Conservation (phyloP, 1,139 yeast genomes). For the Lodderomyces pseudojiufengensis region DNA sequence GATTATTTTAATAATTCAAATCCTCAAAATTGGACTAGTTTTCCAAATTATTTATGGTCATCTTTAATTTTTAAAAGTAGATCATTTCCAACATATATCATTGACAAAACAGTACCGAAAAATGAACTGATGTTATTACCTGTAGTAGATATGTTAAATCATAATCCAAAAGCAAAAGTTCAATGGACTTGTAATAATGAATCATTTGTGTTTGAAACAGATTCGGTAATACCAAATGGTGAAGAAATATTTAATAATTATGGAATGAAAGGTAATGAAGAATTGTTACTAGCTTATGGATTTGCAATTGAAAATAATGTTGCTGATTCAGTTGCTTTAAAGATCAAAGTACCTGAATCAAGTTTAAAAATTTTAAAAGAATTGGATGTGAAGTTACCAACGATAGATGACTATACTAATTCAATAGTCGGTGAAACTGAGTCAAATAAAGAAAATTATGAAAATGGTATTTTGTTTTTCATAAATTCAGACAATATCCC, state of each 20-base stretch:
- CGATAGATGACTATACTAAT: conserved; percentile 45
- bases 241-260: conserved; percentile 71
- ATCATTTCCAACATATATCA: conserved; percentile 62
- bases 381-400: conserved; percentile 45
- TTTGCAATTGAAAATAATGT: conserved; percentile 60
- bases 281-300: conserved; percentile 62
- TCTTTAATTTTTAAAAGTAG: conserved; percentile 67
- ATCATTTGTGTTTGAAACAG: conserved; percentile 29
- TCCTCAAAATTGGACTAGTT: conserved; percentile 53
- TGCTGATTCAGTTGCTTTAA: conserved; percentile 61
- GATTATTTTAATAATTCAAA: conserved; percentile 22
- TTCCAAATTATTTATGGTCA: conserved; percentile 72
- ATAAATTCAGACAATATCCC: conserved; percentile 42
- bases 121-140: conserved; percentile 74
- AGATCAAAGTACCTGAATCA: conserved; percentile 44
- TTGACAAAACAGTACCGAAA: conserved; percentile 20
- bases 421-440: conserved; percentile 23
- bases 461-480: conserved; percentile 45
- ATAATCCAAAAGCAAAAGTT: conserved; percentile 57
- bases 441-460: conserved; percentile 13
- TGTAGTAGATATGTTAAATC: conserved; percentile 74
- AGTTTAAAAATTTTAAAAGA: conserved; percentile 30
- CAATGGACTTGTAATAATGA: conserved; percentile 47
- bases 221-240: conserved; percentile 21
- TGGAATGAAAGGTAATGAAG: conserved; percentile 85